Evolutionary conservation across 2,329 filamentous ascomycete genomes (phyloP).

Genomic region (Metarhizium anisopliae): DNA sequence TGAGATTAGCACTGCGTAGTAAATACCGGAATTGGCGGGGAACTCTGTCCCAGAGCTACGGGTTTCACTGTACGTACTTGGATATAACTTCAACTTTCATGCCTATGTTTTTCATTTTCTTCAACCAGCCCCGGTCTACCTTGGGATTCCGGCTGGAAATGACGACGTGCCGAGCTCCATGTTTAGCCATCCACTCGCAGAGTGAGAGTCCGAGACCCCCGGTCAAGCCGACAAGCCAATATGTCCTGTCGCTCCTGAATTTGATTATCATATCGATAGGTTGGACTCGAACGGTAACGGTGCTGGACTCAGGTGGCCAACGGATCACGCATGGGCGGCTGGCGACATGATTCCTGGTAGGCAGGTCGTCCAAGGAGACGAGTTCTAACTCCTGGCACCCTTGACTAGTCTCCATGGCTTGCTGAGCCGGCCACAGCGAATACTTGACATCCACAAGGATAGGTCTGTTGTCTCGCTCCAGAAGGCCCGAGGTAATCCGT

Average conservation of each 20-base stretch:
- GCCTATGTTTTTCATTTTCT: not conserved
- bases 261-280: conserved; percentile 8
- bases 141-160: not conserved
- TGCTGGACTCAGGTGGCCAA: not conserved
- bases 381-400: not conserved
- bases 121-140: not conserved
- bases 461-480: not conserved
- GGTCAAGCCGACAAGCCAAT: conserved; percentile 22
- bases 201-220: conserved; percentile 26
- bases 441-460: not conserved
- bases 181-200: conserved; percentile 24
- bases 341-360: not conserved
- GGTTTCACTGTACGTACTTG: not conserved
- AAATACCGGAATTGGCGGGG: too few relatives aligned
- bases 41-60: too few relatives aligned
- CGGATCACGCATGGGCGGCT: too few relatives aligned
- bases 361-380: not conserved
- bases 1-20: too few relatives aligned
- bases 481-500: not conserved
- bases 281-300: not conserved
- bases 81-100: not conserved
- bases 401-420: too few relatives aligned
- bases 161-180: conserved; percentile 13
- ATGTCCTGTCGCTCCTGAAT: conserved; percentile 8
- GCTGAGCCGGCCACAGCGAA: conserved; percentile 7